These are phyloP conservation scores for Trichoderma atrobrunneum DNA, from an alignment of 2,329 filamentous ascomycete species.

Conservation along the genomic window DNA sequence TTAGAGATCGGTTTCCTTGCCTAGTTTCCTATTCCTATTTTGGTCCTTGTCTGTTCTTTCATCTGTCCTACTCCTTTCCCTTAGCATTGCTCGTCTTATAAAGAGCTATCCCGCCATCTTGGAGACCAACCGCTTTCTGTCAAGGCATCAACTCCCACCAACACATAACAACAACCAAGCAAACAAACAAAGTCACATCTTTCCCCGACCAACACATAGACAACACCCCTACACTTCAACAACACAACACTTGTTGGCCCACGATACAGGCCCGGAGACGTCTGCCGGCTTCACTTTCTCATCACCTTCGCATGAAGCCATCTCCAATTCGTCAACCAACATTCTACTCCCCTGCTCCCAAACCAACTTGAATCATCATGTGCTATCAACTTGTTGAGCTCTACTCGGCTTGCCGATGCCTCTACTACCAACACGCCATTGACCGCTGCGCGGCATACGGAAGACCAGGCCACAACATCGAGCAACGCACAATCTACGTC, in stretches of 20 bases:
- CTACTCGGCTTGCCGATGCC: conserved; percentile 81
- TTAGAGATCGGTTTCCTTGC: conserved; percentile 19
- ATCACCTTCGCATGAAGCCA: background rate
- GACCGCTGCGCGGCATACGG: conserved; percentile 78
- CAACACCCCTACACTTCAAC: background rate
- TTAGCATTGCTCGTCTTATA: conserved; percentile 9
- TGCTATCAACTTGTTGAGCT: conserved; percentile 84
- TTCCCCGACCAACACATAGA: background rate
- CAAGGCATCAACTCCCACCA: conserved; percentile 5
- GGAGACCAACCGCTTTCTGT: background rate
- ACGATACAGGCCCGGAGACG: background rate
- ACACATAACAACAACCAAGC: background rate
- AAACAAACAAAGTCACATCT: background rate
- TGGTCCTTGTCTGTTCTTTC: conserved; percentile 10
- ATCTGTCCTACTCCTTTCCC: conserved; percentile 11
- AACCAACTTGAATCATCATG: conserved; percentile 52
- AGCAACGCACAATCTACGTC: conserved; percentile 75
- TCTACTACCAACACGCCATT: conserved; percentile 84
- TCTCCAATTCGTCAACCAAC: conserved; percentile 7
- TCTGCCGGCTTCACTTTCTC: background rate
- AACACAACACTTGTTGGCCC: conserved; percentile 11
- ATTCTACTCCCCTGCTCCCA: background rate
- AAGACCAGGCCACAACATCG: conserved; percentile 66
- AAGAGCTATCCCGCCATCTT: conserved; percentile 15
- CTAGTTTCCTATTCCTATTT: conserved; percentile 13